Conservation (phyloP, 2,329 filamentous ascomycete species). For the Aureobasidium sp. region DNA sequence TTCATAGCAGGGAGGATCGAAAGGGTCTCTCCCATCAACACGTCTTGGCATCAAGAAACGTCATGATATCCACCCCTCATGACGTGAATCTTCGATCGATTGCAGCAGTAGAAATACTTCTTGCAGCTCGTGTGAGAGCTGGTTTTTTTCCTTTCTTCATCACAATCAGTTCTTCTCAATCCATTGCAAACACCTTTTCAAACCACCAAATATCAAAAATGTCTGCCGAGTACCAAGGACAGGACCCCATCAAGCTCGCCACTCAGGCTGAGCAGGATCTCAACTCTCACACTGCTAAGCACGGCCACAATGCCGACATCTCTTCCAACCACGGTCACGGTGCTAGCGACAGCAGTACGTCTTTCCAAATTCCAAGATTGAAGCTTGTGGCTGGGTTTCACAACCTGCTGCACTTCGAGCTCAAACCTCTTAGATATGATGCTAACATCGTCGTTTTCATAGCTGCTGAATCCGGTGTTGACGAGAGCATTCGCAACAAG, state of each 20-base stretch:
- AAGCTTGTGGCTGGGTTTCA: not conserved
- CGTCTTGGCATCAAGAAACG: too few relatives aligned
- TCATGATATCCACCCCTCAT: conserved; percentile 2
- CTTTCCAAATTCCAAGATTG: not conserved
- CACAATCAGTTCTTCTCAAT: conserved; percentile 15
- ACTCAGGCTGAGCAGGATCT: conserved; percentile 44
- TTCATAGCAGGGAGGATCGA: not conserved
- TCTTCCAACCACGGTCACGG: conserved; percentile 21
- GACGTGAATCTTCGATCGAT: conserved; percentile 9
- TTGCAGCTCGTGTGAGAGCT: not conserved
- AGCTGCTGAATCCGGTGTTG: conserved; percentile 44
- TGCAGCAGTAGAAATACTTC: conserved; percentile 13
- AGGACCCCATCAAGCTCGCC: conserved; percentile 39
- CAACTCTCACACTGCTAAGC: conserved; percentile 37
- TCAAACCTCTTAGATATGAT: not conserved
- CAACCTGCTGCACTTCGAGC: not conserved
- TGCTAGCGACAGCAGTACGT: conserved; percentile 35
- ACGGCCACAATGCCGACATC: conserved; percentile 27
- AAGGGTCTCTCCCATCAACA: not conserved
- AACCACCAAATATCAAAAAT: conserved; percentile 24
- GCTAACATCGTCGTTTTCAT: not conserved
- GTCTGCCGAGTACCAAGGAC: conserved; percentile 37
- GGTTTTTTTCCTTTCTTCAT: conserved; percentile 9
- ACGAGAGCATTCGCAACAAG: conserved; percentile 33
- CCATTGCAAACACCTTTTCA: not conserved